These are phyloP conservation scores for Botrytis tulipae DNA, from an alignment of 2,329 filamentous ascomycete species.

Conservation along the genomic window DNA sequence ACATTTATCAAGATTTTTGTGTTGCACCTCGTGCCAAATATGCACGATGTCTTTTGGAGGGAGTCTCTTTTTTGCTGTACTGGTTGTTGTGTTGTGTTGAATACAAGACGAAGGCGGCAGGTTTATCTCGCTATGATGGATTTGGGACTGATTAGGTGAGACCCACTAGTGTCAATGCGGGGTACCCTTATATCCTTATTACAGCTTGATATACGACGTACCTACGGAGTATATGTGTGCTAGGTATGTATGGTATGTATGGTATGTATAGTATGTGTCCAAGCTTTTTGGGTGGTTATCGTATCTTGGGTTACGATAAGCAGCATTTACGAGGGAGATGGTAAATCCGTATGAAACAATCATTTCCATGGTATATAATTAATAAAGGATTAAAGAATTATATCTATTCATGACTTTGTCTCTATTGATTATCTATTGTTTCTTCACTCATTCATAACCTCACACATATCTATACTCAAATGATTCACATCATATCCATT, in stretches of 20 bases:
- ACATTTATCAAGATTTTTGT: neutral
- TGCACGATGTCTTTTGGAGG: neutral
- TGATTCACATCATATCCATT: neutral
- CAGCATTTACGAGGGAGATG: neutral
- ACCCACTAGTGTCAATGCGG: slow-evolving; percentile 7
- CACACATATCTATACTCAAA: neutral
- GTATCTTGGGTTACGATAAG: neutral
- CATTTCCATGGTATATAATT: neutral
- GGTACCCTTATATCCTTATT: slow-evolving; percentile 5
- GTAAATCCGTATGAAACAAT: neutral
- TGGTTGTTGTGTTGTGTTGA: neutral
- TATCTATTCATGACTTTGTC: neutral
- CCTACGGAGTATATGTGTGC: too few relatives aligned
- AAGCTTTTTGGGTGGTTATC: neutral
- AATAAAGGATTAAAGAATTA: neutral
- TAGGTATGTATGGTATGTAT: neutral
- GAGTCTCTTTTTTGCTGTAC: neutral
- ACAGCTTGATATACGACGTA: too few relatives aligned
- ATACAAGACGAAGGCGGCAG: neutral
- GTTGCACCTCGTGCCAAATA: neutral
- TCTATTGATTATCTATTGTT: neutral
- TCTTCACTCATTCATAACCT: neutral
- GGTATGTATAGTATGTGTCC: neutral
- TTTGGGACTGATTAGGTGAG: neutral
- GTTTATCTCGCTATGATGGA: neutral